Evolutionary conservation across 1,284 basidiomycete genomes (phyloP), one percentile per base, ranked within the genome.

Genomic region (Ceratobasidium sp.): DNA sequence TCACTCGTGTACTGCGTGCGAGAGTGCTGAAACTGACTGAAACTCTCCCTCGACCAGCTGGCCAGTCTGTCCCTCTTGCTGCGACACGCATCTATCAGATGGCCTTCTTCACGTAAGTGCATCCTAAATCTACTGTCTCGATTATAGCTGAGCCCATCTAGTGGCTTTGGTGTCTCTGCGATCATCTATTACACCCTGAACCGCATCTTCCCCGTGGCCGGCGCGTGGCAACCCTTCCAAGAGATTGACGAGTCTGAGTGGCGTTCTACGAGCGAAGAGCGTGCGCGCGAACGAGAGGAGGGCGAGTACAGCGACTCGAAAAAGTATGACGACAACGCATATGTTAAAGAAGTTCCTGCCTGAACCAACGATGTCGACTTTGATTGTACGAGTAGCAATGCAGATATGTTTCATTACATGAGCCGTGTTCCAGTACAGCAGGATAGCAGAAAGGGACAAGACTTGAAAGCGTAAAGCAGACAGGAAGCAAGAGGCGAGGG

Each of bases 31-130:
- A 53, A 45, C 51, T 51, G 51, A 49, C 58, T 47, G n/a, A 47
- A 67, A 37, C n/a, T 17, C 23, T 66, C n/a, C 76, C 82, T 75
- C 79, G 60, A 77, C 80, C 77, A 89, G 89, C 88, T 31, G 89
- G 90, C 15, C 86, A 86, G 64, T 82, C 82, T 0, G 92, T 94
- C 8, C 89, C 90, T 6, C 80, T 91, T 33, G 88, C 88, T 11
- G 91, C 92, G 2, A 91, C 89, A 47, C 87, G 89, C 67, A 88
- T 94, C 79, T 93, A 93, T 83, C 85, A 92, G 78, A 87, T 92
- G 85, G 90, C 91, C 20, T 94, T 94, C 86, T 91, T 94, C 83
- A 92, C 91, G 73, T 75, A 66, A 51, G 73, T 54, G 17, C 23
- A 11, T 10, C 15, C 56, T 20, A 31, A 11, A 20, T 10, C 2